Evolutionary conservation across 1,284 basidiomycete species (phyloP), one percentile per base, ranked within the genome.

Genomic region (Pholiota adiposa): DNA sequence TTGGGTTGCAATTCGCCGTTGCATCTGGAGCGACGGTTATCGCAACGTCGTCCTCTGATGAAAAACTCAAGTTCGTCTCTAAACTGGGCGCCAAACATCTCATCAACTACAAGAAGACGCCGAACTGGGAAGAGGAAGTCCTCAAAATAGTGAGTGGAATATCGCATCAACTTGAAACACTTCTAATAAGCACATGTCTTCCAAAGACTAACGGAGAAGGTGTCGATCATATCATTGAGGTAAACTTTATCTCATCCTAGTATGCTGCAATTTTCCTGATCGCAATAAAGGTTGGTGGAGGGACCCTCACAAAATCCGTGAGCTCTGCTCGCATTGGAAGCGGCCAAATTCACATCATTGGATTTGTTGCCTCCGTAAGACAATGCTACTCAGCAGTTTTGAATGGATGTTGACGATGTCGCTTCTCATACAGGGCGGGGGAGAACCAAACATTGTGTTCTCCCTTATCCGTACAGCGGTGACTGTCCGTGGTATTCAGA

Each of bases 151-250:
- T 74, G 56, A 18, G 71, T 61, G 2, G 44, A 41, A 31, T 21
- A 29, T 25, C 36, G 9, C 18, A 12, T 38, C 12, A 27, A 38
- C 29, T 38, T 4, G 19, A 41, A 12, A n/a, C n/a, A n/a, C n/a
- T n/a, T n/a, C 3, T 33, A 38, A 38, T 44, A 6, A 16, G 19
- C 29, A 19, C 14, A 82, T 34, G 68, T 66, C 54, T 44, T 65
- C 56, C 6, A 9, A 19, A 77, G 69, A 85, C 85, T 7, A 73
- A 73, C 14, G 84, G 81, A 1, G 67, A 68, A 11, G 86, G 87
- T 12, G 86, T 84, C 3, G 83, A 88, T 59, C 82, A 84, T 65
- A 69, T 87, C 40, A 72, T 88, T 49, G 86, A 88, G 69, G 82
- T 83, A 33, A 40, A 16, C 8, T 46, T 7, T 40, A 34, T 29